Percentiles rank a stretch among this genome's conserved stretches.
Evolutionary conservation across 2,329 filamentous ascomycete genomes (phyloP).

Genomic region (Epicoccum nigrum): DNA sequence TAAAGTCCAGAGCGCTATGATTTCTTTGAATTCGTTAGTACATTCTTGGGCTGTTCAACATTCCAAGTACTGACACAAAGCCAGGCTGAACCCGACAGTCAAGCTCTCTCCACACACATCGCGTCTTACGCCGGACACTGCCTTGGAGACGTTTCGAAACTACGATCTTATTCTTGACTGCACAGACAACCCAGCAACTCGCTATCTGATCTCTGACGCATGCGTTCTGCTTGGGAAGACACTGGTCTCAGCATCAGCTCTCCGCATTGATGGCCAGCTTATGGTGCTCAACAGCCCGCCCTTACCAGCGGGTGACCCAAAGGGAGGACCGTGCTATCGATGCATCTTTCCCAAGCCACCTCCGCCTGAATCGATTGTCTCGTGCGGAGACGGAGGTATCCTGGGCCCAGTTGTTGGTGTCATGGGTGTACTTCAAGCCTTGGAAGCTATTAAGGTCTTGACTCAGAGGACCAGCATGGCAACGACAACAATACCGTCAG

Average conservation of each 20-base stretch:
- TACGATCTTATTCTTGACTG: constrained; percentile 94
- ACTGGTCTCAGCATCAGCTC: constrained; percentile 85
- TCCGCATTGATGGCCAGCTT: constrained; percentile 87
- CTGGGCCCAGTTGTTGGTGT: constrained; percentile 88
- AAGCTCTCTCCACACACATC: constrained; percentile 66
- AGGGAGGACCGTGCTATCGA: constrained; percentile 85
- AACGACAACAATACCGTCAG: constrained; percentile 12
- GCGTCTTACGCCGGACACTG: constrained; percentile 72
- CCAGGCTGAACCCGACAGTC: constrained; percentile 74
- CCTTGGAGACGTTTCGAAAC: constrained; percentile 66
- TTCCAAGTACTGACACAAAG: constrained; percentile 12
- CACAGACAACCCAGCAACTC: constrained; percentile 88
- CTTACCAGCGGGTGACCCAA: constrained; percentile 59
- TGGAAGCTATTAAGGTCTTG: constrained; percentile 88
- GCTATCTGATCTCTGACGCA: constrained; percentile 90
- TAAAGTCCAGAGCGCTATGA: constrained; percentile 77
- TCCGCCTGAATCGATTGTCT: constrained; percentile 79
- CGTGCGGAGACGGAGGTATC: constrained; percentile 92
- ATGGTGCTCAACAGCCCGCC: constrained; percentile 86
- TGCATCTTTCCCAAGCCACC: constrained; percentile 91
- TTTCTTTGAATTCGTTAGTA: constrained; percentile 53
- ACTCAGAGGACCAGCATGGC: constrained; percentile 46
- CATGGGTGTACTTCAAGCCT: constrained; percentile 91
- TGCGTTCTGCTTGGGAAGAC: constrained; percentile 81
- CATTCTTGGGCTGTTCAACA: neutral